Percentiles rank a stretch among this genome's conserved stretches.
Evolutionary conservation across 306 rosid species (phyloP).

Genomic region (Corylus americana): DNA sequence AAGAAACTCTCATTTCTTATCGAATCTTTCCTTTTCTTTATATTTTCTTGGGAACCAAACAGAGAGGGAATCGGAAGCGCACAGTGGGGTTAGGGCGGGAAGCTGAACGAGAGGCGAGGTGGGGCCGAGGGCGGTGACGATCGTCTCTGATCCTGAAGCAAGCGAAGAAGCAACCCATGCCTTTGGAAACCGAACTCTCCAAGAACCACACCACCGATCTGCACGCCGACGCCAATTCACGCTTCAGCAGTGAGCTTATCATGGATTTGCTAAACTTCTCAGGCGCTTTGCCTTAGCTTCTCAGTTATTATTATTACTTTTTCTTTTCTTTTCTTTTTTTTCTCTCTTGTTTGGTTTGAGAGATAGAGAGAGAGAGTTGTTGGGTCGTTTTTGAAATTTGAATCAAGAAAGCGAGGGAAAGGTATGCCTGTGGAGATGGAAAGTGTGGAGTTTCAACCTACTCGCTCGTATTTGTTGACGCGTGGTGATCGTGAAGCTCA

Average conservation of each 20-base stretch:
- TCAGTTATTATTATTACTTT: background rate
- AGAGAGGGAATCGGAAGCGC: slow-evolving; percentile 10
- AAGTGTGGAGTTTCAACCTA: background rate
- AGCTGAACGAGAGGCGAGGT: slow-evolving; percentile 32
- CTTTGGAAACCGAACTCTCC: slow-evolving; percentile 52
- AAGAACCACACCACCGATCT: slow-evolving; percentile 58
- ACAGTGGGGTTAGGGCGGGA: slow-evolving; percentile 42
- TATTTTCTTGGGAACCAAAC: slow-evolving; percentile 6
- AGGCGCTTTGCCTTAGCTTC: background rate
- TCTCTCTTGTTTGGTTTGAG: slow-evolving; percentile 18
- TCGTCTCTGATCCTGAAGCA: slow-evolving; percentile 67
- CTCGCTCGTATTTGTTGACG: background rate
- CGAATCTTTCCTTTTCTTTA: background rate
- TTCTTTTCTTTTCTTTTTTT: background rate
- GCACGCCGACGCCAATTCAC: slow-evolving; percentile 46
- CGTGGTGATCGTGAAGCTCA: background rate
- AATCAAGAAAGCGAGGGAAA: slow-evolving; percentile 74
- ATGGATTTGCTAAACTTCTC: slow-evolving; percentile 29
- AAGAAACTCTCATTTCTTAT: background rate
- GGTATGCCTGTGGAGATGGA: slow-evolving; percentile 15
- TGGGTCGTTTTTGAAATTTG: slow-evolving; percentile 73
- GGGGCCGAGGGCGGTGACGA: slow-evolving; percentile 36
- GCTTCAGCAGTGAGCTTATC: slow-evolving; percentile 56
- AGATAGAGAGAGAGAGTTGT: slow-evolving; percentile 39
- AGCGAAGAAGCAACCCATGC: slow-evolving; percentile 88